Evolutionary conservation across 1,284 basidiomycete genomes (phyloP).

Genomic region (Kalmanozyma brasiliensis): DNA sequence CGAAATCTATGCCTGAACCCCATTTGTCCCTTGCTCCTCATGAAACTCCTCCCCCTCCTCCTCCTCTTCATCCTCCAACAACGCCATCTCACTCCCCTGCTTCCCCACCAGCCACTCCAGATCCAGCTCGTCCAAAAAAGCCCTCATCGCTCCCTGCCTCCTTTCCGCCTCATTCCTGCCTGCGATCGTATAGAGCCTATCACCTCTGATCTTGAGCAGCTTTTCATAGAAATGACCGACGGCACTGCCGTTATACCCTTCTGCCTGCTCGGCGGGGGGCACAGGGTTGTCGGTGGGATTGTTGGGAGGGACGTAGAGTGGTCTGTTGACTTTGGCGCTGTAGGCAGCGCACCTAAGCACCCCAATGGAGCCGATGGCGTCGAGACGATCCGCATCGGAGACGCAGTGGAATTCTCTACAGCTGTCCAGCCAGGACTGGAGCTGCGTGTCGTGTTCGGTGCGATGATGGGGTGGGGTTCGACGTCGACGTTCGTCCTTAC

Average conservation of each 20-base stretch:
- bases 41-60: slow-evolving; percentile 10
- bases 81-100: slow-evolving; percentile 48
- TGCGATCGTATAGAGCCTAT: slow-evolving; percentile 71
- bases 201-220: slow-evolving; percentile 35
- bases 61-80: slow-evolving; percentile 7
- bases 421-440: slow-evolving; percentile 76
- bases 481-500: slow-evolving; percentile 75
- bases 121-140: slow-evolving; percentile 53
- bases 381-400: slow-evolving; percentile 89
- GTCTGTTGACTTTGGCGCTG: slow-evolving; percentile 75
- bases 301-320: slow-evolving; percentile 73
- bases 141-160: slow-evolving; percentile 74
- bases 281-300: slow-evolving; percentile 32
- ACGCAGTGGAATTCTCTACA: slow-evolving; percentile 87
- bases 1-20: too few relatives aligned
- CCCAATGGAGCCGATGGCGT: slow-evolving; percentile 90
- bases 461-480: neutral
- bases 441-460: slow-evolving; percentile 12
- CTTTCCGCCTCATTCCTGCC: slow-evolving; percentile 78
- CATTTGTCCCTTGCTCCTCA: neutral
- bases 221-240: slow-evolving; percentile 90
- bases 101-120: slow-evolving; percentile 57
- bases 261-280: slow-evolving; percentile 50
- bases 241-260: slow-evolving; percentile 72
- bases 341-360: slow-evolving; percentile 87